Evolutionary conservation across 129 eudicot genomes (phyloP).

Genomic region (Saussurea involucrata): DNA sequence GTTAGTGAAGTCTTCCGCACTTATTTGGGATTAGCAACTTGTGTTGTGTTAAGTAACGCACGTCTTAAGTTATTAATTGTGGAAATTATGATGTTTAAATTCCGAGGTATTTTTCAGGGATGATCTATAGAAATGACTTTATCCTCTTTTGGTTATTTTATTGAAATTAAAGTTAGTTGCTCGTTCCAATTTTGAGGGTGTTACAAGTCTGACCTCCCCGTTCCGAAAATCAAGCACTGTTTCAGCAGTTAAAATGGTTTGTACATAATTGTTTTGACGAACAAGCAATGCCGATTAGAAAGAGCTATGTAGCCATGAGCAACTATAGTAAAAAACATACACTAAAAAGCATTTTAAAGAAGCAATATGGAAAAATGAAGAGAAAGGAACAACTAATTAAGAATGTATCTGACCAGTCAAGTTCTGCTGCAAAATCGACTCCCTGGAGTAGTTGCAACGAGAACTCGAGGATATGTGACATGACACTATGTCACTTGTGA

Average conservation of each 20-base stretch:
- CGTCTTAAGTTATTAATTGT: too few species aligned
- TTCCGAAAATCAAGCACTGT: constrained; percentile 65
- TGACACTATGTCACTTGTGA: constrained; percentile 74
- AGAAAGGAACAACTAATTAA: background rate
- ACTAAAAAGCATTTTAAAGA: background rate
- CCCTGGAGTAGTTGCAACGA: constrained; percentile 56
- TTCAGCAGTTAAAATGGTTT: constrained; percentile 73
- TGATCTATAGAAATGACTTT: too few species aligned
- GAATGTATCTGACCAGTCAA: constrained; percentile 57
- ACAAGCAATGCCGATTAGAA: constrained; percentile 84
- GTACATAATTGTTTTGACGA: constrained; percentile 71
- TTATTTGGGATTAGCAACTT: too few species aligned
- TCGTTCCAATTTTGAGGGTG: too few species aligned
- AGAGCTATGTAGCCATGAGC: constrained; percentile 36
- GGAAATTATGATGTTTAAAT: too few species aligned
- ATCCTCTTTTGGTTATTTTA: too few species aligned
- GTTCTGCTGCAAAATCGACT: constrained; percentile 84
- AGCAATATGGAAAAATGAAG: background rate
- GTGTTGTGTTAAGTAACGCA: too few species aligned
- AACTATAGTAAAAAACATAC: background rate
- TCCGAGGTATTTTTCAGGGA: too few species aligned
- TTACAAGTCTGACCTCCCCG: constrained; percentile 83
- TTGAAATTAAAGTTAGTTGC: too few species aligned
- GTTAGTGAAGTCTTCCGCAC: too few species aligned
- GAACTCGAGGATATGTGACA: constrained; percentile 68